These are phyloP conservation scores for Neocallimastix lanati DNA, from an alignment of 192 early-diverging fungal genomes.

Conservation along the genomic window DNA sequence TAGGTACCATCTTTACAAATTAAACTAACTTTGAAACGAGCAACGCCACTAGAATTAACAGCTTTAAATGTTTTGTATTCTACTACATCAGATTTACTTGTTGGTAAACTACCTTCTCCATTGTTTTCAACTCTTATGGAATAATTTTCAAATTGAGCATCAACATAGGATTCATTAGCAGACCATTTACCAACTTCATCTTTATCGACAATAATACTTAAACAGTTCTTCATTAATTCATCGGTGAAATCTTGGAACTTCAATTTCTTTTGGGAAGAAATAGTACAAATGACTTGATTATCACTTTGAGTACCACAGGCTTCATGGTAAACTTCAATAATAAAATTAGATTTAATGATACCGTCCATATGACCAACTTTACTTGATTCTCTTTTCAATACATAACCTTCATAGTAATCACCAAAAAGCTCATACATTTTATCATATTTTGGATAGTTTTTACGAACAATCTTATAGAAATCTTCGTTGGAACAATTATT, in stretches of 20 bases:
- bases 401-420: neutral
- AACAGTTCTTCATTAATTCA: neutral
- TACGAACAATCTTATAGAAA: neutral
- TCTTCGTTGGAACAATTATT: neutral
- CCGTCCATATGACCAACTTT: neutral
- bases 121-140: neutral
- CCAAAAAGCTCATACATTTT: neutral
- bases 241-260: neutral
- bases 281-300: neutral
- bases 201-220: neutral
- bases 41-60: neutral
- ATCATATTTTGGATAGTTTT: neutral
- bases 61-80: neutral
- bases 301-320: neutral
- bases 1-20: neutral
- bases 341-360: neutral
- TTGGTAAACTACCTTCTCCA: neutral
- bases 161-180: neutral
- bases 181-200: neutral
- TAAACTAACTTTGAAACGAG: neutral
- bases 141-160: neutral
- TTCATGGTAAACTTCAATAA: neutral
- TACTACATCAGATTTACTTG: neutral
- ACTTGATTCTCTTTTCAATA: neutral
- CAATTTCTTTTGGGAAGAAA: neutral